These are phyloP conservation scores for Neonothopanus nambi DNA, from an alignment of 1,284 basidiomycete species.

Conservation along the genomic window DNA sequence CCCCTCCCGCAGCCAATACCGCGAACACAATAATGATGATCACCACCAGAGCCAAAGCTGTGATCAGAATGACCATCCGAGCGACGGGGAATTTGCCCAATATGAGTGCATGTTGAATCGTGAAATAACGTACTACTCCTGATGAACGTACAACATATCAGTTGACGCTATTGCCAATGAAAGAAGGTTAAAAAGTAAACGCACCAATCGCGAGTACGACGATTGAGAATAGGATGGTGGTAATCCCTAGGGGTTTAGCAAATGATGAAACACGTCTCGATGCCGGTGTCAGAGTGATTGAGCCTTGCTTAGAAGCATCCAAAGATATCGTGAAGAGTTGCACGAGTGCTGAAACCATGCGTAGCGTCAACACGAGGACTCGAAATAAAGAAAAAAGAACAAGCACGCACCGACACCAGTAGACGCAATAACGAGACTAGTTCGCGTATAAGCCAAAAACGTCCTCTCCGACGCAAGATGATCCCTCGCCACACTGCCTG, in stretches of 20 bases:
- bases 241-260: slow-evolving; percentile 56
- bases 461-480: slow-evolving; percentile 61
- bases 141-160: neutral
- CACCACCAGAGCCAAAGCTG: slow-evolving; percentile 42
- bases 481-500: slow-evolving; percentile 61
- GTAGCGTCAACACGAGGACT: slow-evolving; percentile 13
- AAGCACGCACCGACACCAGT: slow-evolving; percentile 60
- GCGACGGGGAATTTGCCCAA: slow-evolving; percentile 60
- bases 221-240: slow-evolving; percentile 51
- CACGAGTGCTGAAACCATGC: slow-evolving; percentile 43
- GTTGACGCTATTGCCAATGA: neutral
- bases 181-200: slow-evolving; percentile 19
- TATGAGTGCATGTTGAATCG: slow-evolving; percentile 52
- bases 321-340: slow-evolving; percentile 51
- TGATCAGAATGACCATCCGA: slow-evolving; percentile 42
- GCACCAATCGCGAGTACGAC: slow-evolving; percentile 50
- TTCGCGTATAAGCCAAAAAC: slow-evolving; percentile 60
- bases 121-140: slow-evolving; percentile 56
- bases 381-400: slow-evolving; percentile 11
- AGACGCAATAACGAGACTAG: slow-evolving; percentile 56
- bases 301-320: neutral
- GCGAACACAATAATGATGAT: slow-evolving; percentile 54
- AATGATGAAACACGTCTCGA: slow-evolving; percentile 25
- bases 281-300: neutral
- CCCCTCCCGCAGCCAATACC: slow-evolving; percentile 38